These are phyloP conservation scores for Backusella australiensis DNA, from an alignment of 192 early-diverging fungal genomes.

Conservation along the genomic window DNA sequence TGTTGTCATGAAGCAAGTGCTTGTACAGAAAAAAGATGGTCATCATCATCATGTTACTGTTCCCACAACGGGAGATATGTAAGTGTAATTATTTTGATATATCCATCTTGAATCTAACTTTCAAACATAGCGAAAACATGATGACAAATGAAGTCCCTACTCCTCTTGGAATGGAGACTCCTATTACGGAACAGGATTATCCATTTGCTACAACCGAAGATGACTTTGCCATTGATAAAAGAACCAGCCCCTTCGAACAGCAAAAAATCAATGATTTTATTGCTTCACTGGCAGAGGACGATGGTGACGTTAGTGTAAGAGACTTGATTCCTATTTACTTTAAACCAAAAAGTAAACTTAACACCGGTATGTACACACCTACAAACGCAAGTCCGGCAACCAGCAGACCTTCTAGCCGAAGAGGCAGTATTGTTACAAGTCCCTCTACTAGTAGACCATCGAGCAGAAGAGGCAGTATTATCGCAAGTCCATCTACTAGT, in stretches of 20 bases:
- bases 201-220: neutral
- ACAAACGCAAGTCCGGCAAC: neutral
- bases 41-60: neutral
- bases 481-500: neutral
- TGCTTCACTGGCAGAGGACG: neutral
- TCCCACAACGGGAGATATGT: neutral
- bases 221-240: constrained; percentile 20
- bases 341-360: constrained; percentile 23
- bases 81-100: neutral
- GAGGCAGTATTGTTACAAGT: neutral
- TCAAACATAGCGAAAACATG: neutral
- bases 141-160: neutral
- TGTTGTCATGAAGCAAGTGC: neutral
- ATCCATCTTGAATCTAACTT: neutral
- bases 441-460: neutral
- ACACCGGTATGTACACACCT: neutral
- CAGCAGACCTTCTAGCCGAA: neutral
- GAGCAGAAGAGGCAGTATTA: neutral
- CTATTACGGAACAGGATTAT: neutral
- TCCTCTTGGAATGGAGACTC: neutral
- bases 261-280: neutral
- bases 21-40: neutral
- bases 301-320: constrained; percentile 30
- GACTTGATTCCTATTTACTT: constrained; percentile 32
- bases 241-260: neutral